Evolutionary conservation across 371 early-diverging fungal species (phyloP), one percentile per base, ranked within the genome.

Genomic region (Fennellomyces sp.): DNA sequence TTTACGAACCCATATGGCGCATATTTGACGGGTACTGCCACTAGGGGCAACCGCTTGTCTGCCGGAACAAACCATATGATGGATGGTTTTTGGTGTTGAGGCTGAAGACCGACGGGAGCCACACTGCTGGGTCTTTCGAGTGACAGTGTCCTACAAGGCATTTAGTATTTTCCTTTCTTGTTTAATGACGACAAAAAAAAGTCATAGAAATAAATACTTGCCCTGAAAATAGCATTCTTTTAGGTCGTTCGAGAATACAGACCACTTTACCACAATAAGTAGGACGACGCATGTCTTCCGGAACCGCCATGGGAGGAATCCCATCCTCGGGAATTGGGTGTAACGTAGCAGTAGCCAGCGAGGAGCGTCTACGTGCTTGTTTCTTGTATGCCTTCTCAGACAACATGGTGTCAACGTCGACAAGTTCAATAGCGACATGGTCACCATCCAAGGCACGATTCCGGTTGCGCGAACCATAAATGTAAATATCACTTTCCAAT

Each of bases 401-500:
- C 54, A 73, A 15, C 67, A 86, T 73, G 51, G 28, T 63, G 8
- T 72, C 77, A 0, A 83, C 85, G 35, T 72, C 72, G 6, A 93
- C 72, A 5, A 91, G 52, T 55, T 72, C 64, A 7, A 93, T 72
- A 1, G 81, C 86, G 1, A 93, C 94, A 10, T 76, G 49, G 50
- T 93, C 92, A 13, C 90, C 90, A 26, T 89, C 80, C 23, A 92
- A 67, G 0, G 92, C 91, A 19, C 94, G 82, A 65, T 93, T 93
- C 42, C 91, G 85, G n/a, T 72, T 64, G 12, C 64, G 59, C n/a
- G 80, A 76, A 19, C 89, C 89, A 47, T 75, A 83, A 7, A 91
- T 79, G 56, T 83, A 86, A 12, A 89, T 77, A 39, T 76, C 74
- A 2, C 55, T 66, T 19, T 59, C 64, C 19, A 75, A 33, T 10